Evolutionary conservation across 2,329 filamentous ascomycete genomes (phyloP), one percentile per base, ranked within the genome.

Genomic region (Penicillium sp.): DNA sequence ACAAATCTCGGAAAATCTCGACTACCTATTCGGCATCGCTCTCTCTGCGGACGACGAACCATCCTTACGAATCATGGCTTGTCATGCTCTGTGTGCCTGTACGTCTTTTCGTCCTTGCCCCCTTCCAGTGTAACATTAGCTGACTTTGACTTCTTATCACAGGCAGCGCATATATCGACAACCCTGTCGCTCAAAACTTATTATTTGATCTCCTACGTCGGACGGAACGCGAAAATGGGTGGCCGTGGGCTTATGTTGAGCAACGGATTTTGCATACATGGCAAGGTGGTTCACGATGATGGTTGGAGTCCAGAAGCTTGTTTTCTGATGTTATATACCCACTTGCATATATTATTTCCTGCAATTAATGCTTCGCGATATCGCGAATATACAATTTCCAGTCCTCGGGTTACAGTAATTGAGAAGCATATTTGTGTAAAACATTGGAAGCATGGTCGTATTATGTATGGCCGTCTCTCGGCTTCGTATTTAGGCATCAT

Each of bases 81-180:
- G 69, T 43, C 67, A 73, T 48, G 68, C 68, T 15, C 58, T 73
- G 5, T 68, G 65, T 61, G 69, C 67, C 27, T 73, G 70, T 71
- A 59, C 47, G 67, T 56, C 18, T 22, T 20, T 43, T 37, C 22
- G n/a, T 25, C 37, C 40, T 20, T 25, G 15, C 20, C 26, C 6
- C 18, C 4, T 1, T 12, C 18, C n/a, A 14, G n/a, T 6, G 11
- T 2, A 18, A 22, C 18, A 12, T 22, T 20, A 12, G 11, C 37
- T 40, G 5, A 37, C 9, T 40, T 6, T 12, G 1, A 37, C n/a
- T 37, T 2, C 8, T 5, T 12, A 22, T 5, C 9, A 22, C 15
- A 71, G 69, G 67, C 46, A 60, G 66, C 43, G 62, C 64, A 11
- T 72, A 69, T 68, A 66, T 73, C 22, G 64, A 65, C 12, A 67